These are phyloP conservation scores for Edaphochlamys debaryana DNA, from an alignment of 139 green algal genomes.

Conservation along the genomic window DNA sequence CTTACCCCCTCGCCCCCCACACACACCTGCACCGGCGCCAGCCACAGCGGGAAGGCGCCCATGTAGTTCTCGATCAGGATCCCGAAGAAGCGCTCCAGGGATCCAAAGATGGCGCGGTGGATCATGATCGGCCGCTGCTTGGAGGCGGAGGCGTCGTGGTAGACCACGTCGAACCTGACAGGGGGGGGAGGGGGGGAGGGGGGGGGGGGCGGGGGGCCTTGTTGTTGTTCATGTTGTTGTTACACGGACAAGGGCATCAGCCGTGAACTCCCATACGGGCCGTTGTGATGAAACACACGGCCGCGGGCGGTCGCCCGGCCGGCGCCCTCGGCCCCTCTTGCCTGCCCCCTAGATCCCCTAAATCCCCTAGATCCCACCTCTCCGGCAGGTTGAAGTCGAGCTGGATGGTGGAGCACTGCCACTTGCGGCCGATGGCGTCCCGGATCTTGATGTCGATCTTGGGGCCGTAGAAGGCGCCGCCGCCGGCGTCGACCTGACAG, in stretches of 20 bases:
- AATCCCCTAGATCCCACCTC: too few relatives aligned
- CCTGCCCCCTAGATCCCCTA: too few relatives aligned
- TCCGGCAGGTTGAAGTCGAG: conserved; percentile 99
- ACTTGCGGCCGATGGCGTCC: conserved; percentile 94
- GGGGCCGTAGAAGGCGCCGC: conserved; percentile 98
- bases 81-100: conserved; percentile 93
- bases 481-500: conserved; percentile 64
- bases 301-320: too few relatives aligned
- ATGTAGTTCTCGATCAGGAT: conserved; percentile 98
- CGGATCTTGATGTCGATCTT: conserved; percentile 99
- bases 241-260: too few relatives aligned
- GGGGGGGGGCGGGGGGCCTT: not conserved
- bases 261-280: too few relatives aligned
- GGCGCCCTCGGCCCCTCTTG: too few relatives aligned
- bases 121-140: conserved; percentile 97
- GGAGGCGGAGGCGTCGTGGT: conserved; percentile 75
- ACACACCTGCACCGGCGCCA: conserved; percentile 88
- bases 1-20: too few relatives aligned
- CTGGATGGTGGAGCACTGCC: conserved; percentile 99
- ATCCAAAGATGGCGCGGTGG: conserved; percentile 95
- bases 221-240: not conserved
- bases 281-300: too few relatives aligned
- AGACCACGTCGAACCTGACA: conserved; percentile 88
- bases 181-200: not conserved
- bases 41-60: conserved; percentile 92